Percentiles rank a stretch among this genome's conserved stretches.
Evolutionary conservation across 108 stramenopile genomes (phyloP).

Genomic region (Cylindrotheca closterium): DNA sequence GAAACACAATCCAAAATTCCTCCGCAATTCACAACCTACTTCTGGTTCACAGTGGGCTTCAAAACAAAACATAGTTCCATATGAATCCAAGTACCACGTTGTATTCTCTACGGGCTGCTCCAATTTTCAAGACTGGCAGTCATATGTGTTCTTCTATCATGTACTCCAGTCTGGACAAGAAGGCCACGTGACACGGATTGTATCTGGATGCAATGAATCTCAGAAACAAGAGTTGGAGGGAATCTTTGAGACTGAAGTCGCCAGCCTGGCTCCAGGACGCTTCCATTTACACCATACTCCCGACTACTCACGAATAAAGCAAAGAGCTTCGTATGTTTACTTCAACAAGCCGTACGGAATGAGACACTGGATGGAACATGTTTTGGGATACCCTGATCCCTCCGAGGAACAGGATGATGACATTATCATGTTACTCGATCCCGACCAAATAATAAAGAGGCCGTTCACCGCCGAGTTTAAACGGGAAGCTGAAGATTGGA

Average conservation of each 20-base stretch:
- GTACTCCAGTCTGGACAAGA: constrained; percentile 67
- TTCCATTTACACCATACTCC: constrained; percentile 83
- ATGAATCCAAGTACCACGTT: no score
- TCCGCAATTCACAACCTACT: no score
- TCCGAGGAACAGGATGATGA: constrained; percentile 50
- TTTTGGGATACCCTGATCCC: constrained; percentile 51
- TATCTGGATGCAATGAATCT: constrained; percentile 48
- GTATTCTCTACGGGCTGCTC: constrained; percentile 89
- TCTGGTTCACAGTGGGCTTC: no score
- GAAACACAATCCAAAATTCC: no score
- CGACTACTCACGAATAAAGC: constrained; percentile 34
- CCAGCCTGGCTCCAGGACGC: constrained; percentile 39
- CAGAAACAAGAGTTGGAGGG: constrained; percentile 15
- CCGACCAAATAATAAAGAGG: constrained; percentile 64
- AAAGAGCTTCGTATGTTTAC: no score
- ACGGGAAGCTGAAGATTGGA: background rate
- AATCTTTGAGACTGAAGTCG: constrained; percentile 32
- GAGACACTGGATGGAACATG: constrained; percentile 77
- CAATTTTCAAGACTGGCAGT: constrained; percentile 91
- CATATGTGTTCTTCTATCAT: constrained; percentile 84
- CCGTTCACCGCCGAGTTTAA: constrained; percentile 40
- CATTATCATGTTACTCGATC: constrained; percentile 77
- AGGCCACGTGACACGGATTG: constrained; percentile 89
- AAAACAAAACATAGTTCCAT: no score
- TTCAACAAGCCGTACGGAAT: constrained; percentile 94